These are phyloP conservation scores for Colletotrichum chlorophyti DNA, from an alignment of 2,329 filamentous ascomycete genomes.

Conservation along the genomic window DNA sequence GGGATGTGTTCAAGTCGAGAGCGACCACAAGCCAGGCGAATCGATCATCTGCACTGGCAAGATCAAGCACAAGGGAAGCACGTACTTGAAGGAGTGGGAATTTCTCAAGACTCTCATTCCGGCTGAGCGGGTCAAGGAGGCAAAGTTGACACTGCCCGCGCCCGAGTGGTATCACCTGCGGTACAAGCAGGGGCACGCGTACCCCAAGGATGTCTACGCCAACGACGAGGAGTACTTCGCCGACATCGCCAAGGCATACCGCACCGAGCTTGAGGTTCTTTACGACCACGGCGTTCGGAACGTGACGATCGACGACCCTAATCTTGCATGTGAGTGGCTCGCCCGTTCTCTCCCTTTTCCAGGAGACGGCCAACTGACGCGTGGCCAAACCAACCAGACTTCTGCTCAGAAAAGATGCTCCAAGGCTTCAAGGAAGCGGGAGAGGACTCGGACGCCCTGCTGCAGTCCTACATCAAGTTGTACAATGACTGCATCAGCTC, in stretches of 20 bases:
- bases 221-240: slow-evolving; percentile 64
- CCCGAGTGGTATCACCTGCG: slow-evolving; percentile 70
- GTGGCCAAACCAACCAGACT: slow-evolving; percentile 49
- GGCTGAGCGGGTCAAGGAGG: slow-evolving; percentile 65
- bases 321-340: slow-evolving; percentile 49
- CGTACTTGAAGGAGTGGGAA: slow-evolving; percentile 49
- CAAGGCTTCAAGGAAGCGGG: slow-evolving; percentile 28
- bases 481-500: slow-evolving; percentile 74
- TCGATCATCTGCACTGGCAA: slow-evolving; percentile 53
- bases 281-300: slow-evolving; percentile 63
- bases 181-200: slow-evolving; percentile 63
- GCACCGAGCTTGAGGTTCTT: slow-evolving; percentile 59
- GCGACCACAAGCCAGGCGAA: slow-evolving; percentile 54
- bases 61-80: slow-evolving; percentile 53
- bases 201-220: slow-evolving; percentile 61
- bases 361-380: background rate
- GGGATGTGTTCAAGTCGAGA: slow-evolving; percentile 40
- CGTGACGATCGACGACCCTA: slow-evolving; percentile 69
- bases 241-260: slow-evolving; percentile 63
- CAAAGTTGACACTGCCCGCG: slow-evolving; percentile 69
- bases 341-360: too few species aligned
- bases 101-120: slow-evolving; percentile 56
- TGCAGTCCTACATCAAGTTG: slow-evolving; percentile 74
- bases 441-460: slow-evolving; percentile 56
- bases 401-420: slow-evolving; percentile 65